Percentiles rank a stretch among this genome's conserved stretches.
phyloP scores from a whole-genome alignment of 352 stramenopile genomes.

The Phytophthora meadii region DNA sequence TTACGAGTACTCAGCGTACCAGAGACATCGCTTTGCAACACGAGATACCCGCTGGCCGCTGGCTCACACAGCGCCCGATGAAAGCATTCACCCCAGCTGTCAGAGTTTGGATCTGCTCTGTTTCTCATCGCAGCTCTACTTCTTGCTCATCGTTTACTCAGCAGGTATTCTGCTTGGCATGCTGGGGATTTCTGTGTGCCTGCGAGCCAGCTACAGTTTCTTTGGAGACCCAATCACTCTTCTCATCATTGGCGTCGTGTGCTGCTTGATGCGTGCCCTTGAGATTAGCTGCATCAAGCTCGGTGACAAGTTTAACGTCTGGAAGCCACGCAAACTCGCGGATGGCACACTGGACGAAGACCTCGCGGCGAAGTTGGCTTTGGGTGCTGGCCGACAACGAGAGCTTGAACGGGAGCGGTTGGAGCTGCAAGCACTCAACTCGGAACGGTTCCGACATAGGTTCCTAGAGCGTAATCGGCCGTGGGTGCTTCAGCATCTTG shows the following conservation, averaged over 20 bases:
- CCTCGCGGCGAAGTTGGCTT: constrained; percentile 93
- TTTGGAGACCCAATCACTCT: constrained; percentile 93
- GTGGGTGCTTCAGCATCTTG: constrained; percentile 97
- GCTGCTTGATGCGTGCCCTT: constrained; percentile 77
- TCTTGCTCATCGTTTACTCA: constrained; percentile 86
- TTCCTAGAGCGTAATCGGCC: constrained; percentile 97
- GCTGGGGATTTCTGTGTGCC: constrained; percentile 93
- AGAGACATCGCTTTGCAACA: constrained; percentile 95
- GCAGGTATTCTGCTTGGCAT: constrained; percentile 93
- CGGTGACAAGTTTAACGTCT: constrained; percentile 88
- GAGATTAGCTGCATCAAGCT: constrained; percentile 64
- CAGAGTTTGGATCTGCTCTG: constrained; percentile 96
- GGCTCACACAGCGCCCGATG: constrained; percentile 72
- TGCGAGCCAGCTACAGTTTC: constrained; percentile 93
- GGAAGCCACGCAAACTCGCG: constrained; percentile 89
- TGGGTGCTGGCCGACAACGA: constrained; percentile 93
- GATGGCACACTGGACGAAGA: constrained; percentile 97
- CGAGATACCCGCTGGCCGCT: constrained; percentile 95
- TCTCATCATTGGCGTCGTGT: constrained; percentile 90
- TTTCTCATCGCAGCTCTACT: constrained; percentile 96
- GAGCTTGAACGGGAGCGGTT: constrained; percentile 96
- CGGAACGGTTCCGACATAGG: constrained; percentile 95
- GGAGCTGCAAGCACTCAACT: constrained; percentile 97
- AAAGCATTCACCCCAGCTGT: constrained; percentile 93
- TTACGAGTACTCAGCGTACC: constrained; percentile 97